phyloP scores from a whole-genome alignment of 202 grass and related monocot genomes.

The Schoenoplectus tabernaemontani region DNA sequence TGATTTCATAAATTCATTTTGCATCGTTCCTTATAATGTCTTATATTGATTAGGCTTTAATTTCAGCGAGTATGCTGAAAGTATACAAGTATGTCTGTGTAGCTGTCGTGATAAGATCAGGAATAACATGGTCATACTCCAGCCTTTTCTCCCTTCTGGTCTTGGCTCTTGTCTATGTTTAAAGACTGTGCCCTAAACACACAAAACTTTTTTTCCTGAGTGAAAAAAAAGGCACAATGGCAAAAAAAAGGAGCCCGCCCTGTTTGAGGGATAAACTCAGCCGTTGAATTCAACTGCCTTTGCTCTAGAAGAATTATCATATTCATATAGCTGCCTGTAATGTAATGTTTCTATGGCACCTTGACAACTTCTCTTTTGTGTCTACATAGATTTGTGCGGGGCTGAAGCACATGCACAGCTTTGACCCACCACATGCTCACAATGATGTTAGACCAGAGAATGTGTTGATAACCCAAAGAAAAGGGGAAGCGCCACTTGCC shows the following conservation, averaged over 20 bases:
- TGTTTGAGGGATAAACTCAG: neutral
- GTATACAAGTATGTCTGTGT: neutral
- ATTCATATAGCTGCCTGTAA: neutral
- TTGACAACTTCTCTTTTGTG: conserved; percentile 3
- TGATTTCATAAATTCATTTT: conserved; percentile 29
- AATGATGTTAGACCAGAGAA: conserved; percentile 87
- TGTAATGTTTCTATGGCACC: neutral
- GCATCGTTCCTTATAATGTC: neutral
- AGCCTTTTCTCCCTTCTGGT: neutral
- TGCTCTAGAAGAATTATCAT: neutral
- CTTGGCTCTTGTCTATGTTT: neutral
- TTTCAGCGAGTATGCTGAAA: neutral
- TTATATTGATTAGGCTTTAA: neutral
- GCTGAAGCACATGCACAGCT: conserved; percentile 89
- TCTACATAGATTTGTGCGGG: conserved; percentile 66
- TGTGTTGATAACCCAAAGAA: conserved; percentile 65
- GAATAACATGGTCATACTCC: neutral
- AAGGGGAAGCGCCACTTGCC: conserved; percentile 49
- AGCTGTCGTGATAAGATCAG: neutral
- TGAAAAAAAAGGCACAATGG: neutral
- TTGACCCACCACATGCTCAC: conserved; percentile 80
- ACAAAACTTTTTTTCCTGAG: neutral
- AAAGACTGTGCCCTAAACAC: neutral
- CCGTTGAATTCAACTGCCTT: neutral
- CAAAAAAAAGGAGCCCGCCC: neutral